A percentile compares a stretch with the other conserved stretches of the same genome.
These are phyloP conservation scores for Cinchona pubescens DNA, from an alignment of 257 asterid genomes.

Conservation along the genomic window DNA sequence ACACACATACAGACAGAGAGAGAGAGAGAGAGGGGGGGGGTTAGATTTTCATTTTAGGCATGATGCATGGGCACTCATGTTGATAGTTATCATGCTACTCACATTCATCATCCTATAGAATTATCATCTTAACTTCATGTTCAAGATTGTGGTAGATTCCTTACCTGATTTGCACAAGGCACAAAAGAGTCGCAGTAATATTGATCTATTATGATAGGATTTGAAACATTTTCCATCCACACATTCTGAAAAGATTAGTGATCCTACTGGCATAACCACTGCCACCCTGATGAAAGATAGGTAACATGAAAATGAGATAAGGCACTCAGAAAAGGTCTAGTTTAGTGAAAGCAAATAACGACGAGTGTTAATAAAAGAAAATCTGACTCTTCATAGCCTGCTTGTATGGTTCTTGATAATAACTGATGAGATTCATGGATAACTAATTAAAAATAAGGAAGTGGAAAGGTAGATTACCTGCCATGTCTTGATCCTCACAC, in stretches of 20 bases:
- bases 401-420: not conserved
- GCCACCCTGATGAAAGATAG: constrained; percentile 67
- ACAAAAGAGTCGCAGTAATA: constrained; percentile 66
- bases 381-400: not conserved
- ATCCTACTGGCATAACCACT: constrained; percentile 68
- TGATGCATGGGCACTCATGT: no score
- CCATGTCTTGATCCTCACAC: constrained; percentile 90
- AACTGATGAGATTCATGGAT: not conserved
- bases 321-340: not conserved
- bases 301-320: not conserved
- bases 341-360: not conserved
- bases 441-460: not conserved
- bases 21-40: not conserved
- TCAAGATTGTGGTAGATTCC: not conserved
- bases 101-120: not conserved
- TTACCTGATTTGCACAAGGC: constrained; percentile 73
- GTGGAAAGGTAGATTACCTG: constrained; percentile 49
- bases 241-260: constrained; percentile 53
- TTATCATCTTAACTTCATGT: not conserved
- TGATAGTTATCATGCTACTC: not conserved
- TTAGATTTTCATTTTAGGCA: not conserved
- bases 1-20: not conserved
- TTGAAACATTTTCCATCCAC: constrained; percentile 73
- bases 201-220: constrained; percentile 83
- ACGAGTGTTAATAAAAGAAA: not conserved